A percentile compares a stretch with the other conserved stretches of the same genome.
Conservation (phyloP, 2,329 filamentous ascomycete genomes). For the Xylariomycetidae sp. region DNA sequence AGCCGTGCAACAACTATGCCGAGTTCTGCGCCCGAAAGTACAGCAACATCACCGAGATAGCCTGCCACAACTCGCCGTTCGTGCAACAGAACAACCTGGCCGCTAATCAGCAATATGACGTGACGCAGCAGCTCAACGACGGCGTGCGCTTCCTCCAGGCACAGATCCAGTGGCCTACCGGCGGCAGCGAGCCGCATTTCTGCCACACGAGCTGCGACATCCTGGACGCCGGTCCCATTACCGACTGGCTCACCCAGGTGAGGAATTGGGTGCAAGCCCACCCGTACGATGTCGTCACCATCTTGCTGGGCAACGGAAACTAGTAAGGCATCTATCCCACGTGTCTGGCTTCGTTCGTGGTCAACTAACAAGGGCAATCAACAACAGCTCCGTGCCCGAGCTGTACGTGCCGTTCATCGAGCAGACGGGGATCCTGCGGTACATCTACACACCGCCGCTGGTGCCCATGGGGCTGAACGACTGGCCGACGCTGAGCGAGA, state of each 20-base stretch:
- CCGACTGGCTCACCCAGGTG: slow-evolving; percentile 66
- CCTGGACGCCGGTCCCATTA: slow-evolving; percentile 74
- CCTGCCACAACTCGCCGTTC: slow-evolving; percentile 80
- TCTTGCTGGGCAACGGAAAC: slow-evolving; percentile 81
- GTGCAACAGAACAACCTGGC: slow-evolving; percentile 64
- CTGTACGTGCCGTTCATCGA: slow-evolving; percentile 67
- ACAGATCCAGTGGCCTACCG: slow-evolving; percentile 55
- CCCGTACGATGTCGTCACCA: slow-evolving; percentile 83
- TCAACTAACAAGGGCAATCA: slow-evolving; percentile 3
- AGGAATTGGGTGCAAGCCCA: slow-evolving; percentile 68
- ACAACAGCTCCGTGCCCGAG: slow-evolving; percentile 41
- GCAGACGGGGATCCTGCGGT: slow-evolving; percentile 65
- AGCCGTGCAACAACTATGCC: slow-evolving; percentile 73
- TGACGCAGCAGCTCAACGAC: slow-evolving; percentile 71
- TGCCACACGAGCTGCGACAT: slow-evolving; percentile 84
- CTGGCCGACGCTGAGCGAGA: slow-evolving; percentile 77
- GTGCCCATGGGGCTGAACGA: slow-evolving; percentile 67
- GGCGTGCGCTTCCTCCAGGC: slow-evolving; percentile 63
- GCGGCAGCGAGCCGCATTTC: slow-evolving; percentile 58
- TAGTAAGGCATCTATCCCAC: slow-evolving; percentile 35
- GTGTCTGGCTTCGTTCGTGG: neutral
- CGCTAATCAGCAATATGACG: slow-evolving; percentile 67
- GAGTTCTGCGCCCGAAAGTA: slow-evolving; percentile 75
- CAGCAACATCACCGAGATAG: slow-evolving; percentile 75
- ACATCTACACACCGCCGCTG: slow-evolving; percentile 68